Evolutionary conservation across 2,329 filamentous ascomycete species (phyloP).

Genomic region (Didymella segeticola): DNA sequence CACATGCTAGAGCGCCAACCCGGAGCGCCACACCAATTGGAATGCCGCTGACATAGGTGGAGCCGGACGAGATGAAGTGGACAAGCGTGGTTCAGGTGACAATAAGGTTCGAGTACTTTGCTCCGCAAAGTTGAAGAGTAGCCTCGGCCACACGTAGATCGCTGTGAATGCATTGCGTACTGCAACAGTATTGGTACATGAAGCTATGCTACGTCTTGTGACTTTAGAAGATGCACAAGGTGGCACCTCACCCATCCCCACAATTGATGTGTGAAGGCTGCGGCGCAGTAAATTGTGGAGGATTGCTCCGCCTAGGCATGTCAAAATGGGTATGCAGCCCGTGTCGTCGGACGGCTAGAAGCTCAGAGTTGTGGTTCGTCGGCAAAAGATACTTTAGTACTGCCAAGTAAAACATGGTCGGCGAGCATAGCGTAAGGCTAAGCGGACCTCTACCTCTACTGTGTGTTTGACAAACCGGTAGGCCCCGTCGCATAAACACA

Average conservation of each 20-base stretch:
- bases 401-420: slow-evolving; percentile 1
- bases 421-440: slow-evolving; percentile 8
- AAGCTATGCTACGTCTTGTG: background rate
- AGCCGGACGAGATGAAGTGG: background rate
- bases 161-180: background rate
- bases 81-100: slow-evolving; percentile 7
- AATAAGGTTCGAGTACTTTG: slow-evolving; percentile 10
- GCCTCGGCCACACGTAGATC: background rate
- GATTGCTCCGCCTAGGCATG: background rate
- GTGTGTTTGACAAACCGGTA: background rate
- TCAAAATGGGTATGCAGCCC: background rate
- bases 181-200: background rate
- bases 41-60: slow-evolving; percentile 10
- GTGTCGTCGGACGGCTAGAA: slow-evolving; percentile 5
- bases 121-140: background rate
- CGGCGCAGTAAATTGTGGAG: background rate
- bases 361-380: slow-evolving; percentile 9
- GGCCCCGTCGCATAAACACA: background rate
- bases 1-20: slow-evolving; percentile 1
- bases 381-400: slow-evolving; percentile 7
- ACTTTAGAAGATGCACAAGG: background rate
- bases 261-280: background rate
- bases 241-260: background rate
- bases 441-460: background rate
- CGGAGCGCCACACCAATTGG: slow-evolving; percentile 13